A percentile compares a stretch with the other conserved stretches of the same genome.
These are phyloP conservation scores for Schwanniomyces pseudopolymorphus DNA, from an alignment of 805 yeast genomes.

Conservation along the genomic window DNA sequence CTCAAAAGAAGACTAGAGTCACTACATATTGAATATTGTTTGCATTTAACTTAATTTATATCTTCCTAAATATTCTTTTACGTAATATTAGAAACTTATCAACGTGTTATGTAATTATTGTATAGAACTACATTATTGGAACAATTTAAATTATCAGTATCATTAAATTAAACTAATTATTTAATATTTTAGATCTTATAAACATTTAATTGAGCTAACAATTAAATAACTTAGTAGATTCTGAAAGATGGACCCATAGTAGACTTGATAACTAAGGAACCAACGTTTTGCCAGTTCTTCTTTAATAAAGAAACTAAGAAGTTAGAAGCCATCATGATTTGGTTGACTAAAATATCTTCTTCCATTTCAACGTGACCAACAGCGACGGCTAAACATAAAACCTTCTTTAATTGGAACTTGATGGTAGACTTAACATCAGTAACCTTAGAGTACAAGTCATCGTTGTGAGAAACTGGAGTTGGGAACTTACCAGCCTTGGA, in stretches of 20 bases:
- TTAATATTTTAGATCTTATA: neutral
- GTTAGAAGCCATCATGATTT: conserved; percentile 98
- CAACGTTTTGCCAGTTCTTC: conserved; percentile 99
- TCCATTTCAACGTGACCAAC: conserved; percentile 99
- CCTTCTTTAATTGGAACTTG: conserved; percentile 99
- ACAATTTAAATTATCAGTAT: neutral
- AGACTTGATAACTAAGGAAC: conserved; percentile 97
- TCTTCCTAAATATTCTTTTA: neutral
- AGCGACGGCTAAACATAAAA: conserved; percentile 98
- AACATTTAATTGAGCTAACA: neutral
- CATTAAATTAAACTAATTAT: conserved; percentile 1
- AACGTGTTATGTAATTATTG: too few relatives aligned
- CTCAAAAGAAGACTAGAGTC: conserved; percentile 45
- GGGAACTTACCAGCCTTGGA: conserved; percentile 99
- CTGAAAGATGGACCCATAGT: conserved; percentile 99
- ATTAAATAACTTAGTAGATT: conserved; percentile 71
- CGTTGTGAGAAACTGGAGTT: conserved; percentile 99
- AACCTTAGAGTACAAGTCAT: conserved; percentile 94
- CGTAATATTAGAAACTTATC: too few relatives aligned
- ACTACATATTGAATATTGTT: conserved; percentile 17
- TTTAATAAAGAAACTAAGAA: conserved; percentile 97
- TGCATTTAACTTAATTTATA: neutral
- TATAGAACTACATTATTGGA: neutral
- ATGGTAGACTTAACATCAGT: conserved; percentile 98
- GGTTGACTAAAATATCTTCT: conserved; percentile 93